phyloP scores from a whole-genome alignment of 306 rosid species.

The Fragaria iinumae region DNA sequence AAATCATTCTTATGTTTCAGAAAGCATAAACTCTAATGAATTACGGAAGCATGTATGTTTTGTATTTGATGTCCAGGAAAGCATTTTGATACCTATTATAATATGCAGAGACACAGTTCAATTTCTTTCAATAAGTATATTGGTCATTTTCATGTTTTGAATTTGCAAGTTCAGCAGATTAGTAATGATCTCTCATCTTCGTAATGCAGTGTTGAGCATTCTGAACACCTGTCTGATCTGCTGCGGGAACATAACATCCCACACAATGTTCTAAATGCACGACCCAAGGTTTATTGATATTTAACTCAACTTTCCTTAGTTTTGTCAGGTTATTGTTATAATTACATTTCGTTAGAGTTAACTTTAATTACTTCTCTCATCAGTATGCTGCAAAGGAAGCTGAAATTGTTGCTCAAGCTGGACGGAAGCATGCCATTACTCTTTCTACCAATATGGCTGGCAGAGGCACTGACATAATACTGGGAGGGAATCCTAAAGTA shows the following conservation, averaged over 20 bases:
- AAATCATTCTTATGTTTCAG: background rate
- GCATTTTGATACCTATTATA: background rate
- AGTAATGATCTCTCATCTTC: constrained; percentile 34
- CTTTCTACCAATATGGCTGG: constrained; percentile 99
- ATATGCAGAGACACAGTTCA: background rate
- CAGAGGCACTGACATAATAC: constrained; percentile 97
- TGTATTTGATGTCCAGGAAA: background rate
- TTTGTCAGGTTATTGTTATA: constrained; percentile 3
- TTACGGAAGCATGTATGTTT: background rate
- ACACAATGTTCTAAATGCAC: constrained; percentile 90
- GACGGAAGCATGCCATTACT: constrained; percentile 88
- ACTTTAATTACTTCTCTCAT: constrained; percentile 12
- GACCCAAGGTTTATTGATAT: constrained; percentile 71
- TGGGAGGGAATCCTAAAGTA: constrained; percentile 99
- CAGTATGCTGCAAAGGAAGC: constrained; percentile 99
- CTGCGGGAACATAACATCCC: constrained; percentile 76
- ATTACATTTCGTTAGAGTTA: background rate
- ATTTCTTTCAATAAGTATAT: background rate
- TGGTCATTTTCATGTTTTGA: constrained; percentile 19
- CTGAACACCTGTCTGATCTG: constrained; percentile 82
- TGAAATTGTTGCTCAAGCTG: constrained; percentile 93
- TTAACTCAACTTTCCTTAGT: constrained; percentile 15
- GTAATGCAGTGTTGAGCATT: constrained; percentile 80
- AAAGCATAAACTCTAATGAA: background rate
- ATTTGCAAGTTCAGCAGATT: constrained; percentile 13